These are phyloP conservation scores for Echium plantagineum DNA, from an alignment of 257 asterid genomes.

Conservation along the genomic window DNA sequence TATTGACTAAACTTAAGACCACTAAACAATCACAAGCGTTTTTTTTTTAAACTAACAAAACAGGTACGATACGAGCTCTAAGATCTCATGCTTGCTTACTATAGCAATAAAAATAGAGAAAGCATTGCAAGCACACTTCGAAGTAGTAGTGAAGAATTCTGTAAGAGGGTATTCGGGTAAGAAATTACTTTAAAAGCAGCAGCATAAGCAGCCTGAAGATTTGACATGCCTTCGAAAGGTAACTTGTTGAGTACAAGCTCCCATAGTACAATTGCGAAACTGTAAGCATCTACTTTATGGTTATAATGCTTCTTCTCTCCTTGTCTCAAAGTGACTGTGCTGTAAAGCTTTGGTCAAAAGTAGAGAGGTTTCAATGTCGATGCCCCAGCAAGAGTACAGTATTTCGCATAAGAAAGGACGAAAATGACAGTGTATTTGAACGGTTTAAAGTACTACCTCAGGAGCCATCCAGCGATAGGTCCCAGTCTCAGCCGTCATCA, in stretches of 20 bases:
- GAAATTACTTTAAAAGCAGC: conserved; percentile 82
- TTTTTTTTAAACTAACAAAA: too few relatives aligned
- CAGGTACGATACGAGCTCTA: too few relatives aligned
- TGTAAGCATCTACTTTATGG: conserved; percentile 93
- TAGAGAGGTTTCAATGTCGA: neutral
- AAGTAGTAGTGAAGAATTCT: neutral
- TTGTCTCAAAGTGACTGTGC: conserved; percentile 87
- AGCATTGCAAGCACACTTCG: neutral
- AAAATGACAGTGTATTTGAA: neutral
- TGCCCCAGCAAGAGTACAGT: neutral
- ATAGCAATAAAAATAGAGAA: neutral
- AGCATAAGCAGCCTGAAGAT: conserved; percentile 97
- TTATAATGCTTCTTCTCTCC: conserved; percentile 98
- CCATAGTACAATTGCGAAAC: conserved; percentile 95
- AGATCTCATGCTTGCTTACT: too few relatives aligned
- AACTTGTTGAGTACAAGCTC: conserved; percentile 73
- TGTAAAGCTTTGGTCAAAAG: conserved; percentile 55
- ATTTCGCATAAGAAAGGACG: neutral
- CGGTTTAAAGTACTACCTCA: conserved; percentile 31
- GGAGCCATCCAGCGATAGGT: conserved; percentile 98
- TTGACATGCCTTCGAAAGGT: conserved; percentile 89
- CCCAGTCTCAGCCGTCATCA: conserved; percentile 99
- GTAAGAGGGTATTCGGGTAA: neutral
- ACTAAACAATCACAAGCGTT: too few relatives aligned
- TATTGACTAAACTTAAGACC: too few relatives aligned